Percentiles rank a stretch among this genome's conserved stretches.
Evolutionary conservation across 805 yeast genomes (phyloP).

Genomic region (Komagataella ulmi): DNA sequence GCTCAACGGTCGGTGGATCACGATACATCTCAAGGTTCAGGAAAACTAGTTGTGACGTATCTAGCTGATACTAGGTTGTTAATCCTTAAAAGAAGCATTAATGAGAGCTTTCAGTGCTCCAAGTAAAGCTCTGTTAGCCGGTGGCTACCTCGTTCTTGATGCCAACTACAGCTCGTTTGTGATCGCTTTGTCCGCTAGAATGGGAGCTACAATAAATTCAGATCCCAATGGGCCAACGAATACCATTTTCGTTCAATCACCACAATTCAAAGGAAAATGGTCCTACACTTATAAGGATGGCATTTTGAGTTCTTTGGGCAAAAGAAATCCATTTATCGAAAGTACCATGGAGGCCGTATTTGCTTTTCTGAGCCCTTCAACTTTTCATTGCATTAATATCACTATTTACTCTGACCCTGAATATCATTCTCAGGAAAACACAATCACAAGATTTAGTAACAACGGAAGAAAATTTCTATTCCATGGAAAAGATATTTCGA

Average conservation of each 20-base stretch:
- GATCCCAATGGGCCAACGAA: slow-evolving; percentile 4
- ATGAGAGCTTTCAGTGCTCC: slow-evolving; percentile 70
- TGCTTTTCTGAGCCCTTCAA: slow-evolving; percentile 30
- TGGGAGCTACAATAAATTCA: slow-evolving; percentile 53
- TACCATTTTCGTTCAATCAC: slow-evolving; percentile 41
- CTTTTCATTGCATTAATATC: slow-evolving; percentile 25
- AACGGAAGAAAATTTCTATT: slow-evolving; percentile 37
- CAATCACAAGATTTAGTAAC: slow-evolving; percentile 19
- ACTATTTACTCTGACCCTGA: slow-evolving; percentile 76
- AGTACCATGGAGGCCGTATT: slow-evolving; percentile 44
- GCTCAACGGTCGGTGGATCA: neutral
- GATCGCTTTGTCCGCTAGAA: slow-evolving; percentile 78
- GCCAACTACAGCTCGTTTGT: slow-evolving; percentile 66
- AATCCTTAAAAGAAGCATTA: neutral
- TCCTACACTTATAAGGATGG: slow-evolving; percentile 22
- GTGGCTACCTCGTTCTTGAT: slow-evolving; percentile 86
- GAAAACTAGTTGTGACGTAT: neutral
- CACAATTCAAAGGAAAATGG: slow-evolving; percentile 79
- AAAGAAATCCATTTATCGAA: slow-evolving; percentile 61
- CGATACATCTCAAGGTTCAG: neutral
- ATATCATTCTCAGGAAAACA: slow-evolving; percentile 65
- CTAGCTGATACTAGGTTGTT: neutral
- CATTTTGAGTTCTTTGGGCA: slow-evolving; percentile 8
- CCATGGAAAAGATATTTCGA: slow-evolving; percentile 45
- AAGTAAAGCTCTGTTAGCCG: slow-evolving; percentile 88